Evolutionary conservation across 768 basidiomycete genomes (phyloP).

Genomic region (Auriculariales sp.): DNA sequence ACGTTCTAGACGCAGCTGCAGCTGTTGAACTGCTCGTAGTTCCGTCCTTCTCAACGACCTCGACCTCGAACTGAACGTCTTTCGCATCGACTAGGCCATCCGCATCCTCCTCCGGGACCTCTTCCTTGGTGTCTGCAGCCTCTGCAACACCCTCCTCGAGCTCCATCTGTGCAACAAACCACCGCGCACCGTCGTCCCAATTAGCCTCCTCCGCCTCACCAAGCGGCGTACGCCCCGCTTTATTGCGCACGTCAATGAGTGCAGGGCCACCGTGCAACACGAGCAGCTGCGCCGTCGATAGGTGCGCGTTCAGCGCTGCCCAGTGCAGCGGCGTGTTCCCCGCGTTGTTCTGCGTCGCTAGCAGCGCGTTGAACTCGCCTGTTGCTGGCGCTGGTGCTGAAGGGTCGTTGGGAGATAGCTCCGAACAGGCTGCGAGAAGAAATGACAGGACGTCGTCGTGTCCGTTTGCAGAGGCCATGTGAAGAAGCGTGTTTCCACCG

Average conservation of each 20-base stretch:
- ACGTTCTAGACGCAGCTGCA: too few relatives aligned
- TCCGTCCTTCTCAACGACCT: too few relatives aligned
- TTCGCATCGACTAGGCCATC: constrained; percentile 4
- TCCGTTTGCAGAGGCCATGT: constrained; percentile 84
- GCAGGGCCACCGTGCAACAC: constrained; percentile 55
- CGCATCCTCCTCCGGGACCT: constrained; percentile 6
- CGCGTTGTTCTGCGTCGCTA: constrained; percentile 50
- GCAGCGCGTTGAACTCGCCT: constrained; percentile 18
- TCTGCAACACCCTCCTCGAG: constrained; percentile 37
- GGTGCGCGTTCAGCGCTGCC: constrained; percentile 77
- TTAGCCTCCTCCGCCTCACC: constrained; percentile 67
- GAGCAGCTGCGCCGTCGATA: constrained; percentile 43
- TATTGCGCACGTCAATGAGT: constrained; percentile 65
- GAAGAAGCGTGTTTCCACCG: constrained; percentile 64
- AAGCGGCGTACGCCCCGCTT: constrained; percentile 58
- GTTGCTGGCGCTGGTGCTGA: neutral
- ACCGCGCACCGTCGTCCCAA: constrained; percentile 75
- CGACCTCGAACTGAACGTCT: too few relatives aligned
- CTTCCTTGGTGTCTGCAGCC: constrained; percentile 23
- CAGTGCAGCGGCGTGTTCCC: constrained; percentile 83
- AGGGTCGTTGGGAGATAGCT: constrained; percentile 4
- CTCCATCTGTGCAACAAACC: constrained; percentile 71
- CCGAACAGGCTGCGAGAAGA: constrained; percentile 4
- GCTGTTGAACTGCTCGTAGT: too few relatives aligned
- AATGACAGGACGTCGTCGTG: constrained; percentile 49